Evolutionary conservation across 2,329 filamentous ascomycete species (phyloP), one percentile per base, ranked within the genome.

Genomic region (Trichoderma sp.): DNA sequence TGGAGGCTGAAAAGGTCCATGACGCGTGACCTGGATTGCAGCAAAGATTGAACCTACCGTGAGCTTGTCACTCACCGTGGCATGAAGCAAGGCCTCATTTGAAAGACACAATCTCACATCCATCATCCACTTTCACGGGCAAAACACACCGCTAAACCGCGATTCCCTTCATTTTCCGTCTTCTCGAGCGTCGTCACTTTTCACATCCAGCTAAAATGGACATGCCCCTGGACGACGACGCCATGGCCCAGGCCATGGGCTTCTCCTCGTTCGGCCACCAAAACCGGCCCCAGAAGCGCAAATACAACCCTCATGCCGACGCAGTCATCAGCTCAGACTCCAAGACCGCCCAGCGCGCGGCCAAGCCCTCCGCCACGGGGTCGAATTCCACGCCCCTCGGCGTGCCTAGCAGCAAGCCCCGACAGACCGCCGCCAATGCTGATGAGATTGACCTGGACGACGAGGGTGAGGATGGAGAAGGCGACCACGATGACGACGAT

Each of bases 211-310:
- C 4, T n/a, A 26, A 51, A 66, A 66, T 72, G 74, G 73, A 74
- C 46, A 26, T 49, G 68, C 66, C 60, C 46, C 73, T 60, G 32
- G 55, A 59, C 46, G 71, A 54, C 51, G 71, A 76, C 59, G 80
- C 81, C 52, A 86, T 86, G 77, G 89, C 89, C 26, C 85, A 86
- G 52, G 84, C 86, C 58, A 90, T 94, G 89, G 91, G 91, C 71
- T 94, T 94, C 79, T 85, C 89, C 10, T 85, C 87, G 68, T 94
- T 94, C 75, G 91, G 91, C 72, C 79, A 80, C 11, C 82, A 85
- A 72, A 77, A 81, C 64, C 80, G 78, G 3, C 81, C 84, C 1
- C 83, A 83, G 77, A 91, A 91, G 77, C 86, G 90, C 70, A 90
- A 89, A 75, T 90, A 87, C 78, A 88, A 91, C 74, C 82, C 85